Conservation (phyloP, 2,329 filamentous ascomycete species). For the Exophiala mesophila region DNA sequence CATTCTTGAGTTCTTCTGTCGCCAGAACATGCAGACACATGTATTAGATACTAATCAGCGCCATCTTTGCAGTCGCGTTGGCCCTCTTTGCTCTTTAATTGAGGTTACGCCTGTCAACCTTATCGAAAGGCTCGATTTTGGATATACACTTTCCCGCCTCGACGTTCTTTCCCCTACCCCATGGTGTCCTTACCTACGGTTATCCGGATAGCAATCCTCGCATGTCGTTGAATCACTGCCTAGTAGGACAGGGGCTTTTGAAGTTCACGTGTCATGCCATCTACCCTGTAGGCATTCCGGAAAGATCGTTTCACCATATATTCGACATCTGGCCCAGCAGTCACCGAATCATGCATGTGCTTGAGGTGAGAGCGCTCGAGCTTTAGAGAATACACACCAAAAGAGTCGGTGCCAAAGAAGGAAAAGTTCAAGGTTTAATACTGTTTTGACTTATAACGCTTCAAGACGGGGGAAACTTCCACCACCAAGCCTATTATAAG, state of each 20-base stretch:
- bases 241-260: constrained; percentile 25
- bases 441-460: background rate
- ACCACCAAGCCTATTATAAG: background rate
- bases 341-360: constrained; percentile 27
- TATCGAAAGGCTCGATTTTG: constrained; percentile 26
- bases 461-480: background rate
- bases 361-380: constrained; percentile 14
- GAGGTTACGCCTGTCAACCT: constrained; percentile 18
- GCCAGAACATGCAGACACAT: constrained; percentile 12
- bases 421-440: background rate
- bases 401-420: background rate
- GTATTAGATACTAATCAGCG: constrained; percentile 18
- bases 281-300: constrained; percentile 26
- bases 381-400: background rate
- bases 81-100: constrained; percentile 10
- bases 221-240: constrained; percentile 22
- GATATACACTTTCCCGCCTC: constrained; percentile 22
- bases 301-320: constrained; percentile 18
- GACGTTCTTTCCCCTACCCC: constrained; percentile 25
- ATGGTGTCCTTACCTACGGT: constrained; percentile 16
- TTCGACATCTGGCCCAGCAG: constrained; percentile 24
- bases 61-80: background rate
- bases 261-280: constrained; percentile 12
- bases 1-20: constrained; percentile 19
- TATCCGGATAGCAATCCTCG: constrained; percentile 13